Conservation (phyloP, 805 yeast species). For the Blastobotrys terrestris region DNA sequence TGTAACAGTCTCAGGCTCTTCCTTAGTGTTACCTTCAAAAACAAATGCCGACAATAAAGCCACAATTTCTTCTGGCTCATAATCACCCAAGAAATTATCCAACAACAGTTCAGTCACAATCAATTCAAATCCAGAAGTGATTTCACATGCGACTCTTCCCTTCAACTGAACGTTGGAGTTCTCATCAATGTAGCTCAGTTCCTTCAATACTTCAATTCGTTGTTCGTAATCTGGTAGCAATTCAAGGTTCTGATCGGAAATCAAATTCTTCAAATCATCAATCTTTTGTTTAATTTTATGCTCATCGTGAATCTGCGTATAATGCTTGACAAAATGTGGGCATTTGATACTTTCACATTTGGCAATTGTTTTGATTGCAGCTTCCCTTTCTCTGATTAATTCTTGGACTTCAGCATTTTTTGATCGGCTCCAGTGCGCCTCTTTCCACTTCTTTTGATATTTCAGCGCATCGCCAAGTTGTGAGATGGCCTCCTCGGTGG, state of each 20-base stretch:
- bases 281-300: constrained; percentile 46
- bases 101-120: constrained; percentile 81
- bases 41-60: constrained; percentile 89
- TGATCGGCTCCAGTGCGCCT: constrained; percentile 36
- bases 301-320: constrained; percentile 40
- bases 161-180: constrained; percentile 69
- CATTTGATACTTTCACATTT: constrained; percentile 31
- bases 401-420: constrained; percentile 35
- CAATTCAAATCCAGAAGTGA: constrained; percentile 74
- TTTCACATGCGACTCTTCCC: constrained; percentile 91
- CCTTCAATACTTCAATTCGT: constrained; percentile 68
- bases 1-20: constrained; percentile 66
- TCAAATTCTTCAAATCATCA: constrained; percentile 47
- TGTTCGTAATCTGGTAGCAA: constrained; percentile 91
- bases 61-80: constrained; percentile 94
- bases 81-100: constrained; percentile 87
- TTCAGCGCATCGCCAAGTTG: constrained; percentile 2
- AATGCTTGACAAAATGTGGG: constrained; percentile 41
- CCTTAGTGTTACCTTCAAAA: constrained; percentile 75
- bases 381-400: constrained; percentile 35
- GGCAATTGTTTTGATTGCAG: constrained; percentile 30
- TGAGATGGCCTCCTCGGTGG: neutral
- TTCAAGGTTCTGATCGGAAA: constrained; percentile 85
- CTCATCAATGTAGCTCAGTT: constrained; percentile 74
- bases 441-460: constrained; percentile 24